These are phyloP conservation scores for Rhodomyrtus tomentosa DNA, from an alignment of 345 rosid species.

Conservation along the genomic window DNA sequence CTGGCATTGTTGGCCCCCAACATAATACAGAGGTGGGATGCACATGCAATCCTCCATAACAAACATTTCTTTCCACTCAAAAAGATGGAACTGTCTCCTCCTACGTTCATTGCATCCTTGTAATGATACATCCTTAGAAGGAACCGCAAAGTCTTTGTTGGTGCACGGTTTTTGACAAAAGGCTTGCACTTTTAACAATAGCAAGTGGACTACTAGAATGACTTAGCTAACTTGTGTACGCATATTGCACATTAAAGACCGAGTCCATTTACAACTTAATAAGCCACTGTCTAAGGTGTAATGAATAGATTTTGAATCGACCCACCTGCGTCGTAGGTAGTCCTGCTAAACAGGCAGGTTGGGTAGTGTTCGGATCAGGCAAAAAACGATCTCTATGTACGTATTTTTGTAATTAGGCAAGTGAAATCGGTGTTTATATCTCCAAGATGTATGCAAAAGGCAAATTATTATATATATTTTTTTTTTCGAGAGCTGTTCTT, in stretches of 20 bases:
- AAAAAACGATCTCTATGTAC: too few relatives aligned
- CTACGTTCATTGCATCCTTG: background rate
- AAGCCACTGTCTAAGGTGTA: background rate
- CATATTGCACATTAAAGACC: background rate
- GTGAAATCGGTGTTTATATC: too few relatives aligned
- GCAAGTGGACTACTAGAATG: background rate
- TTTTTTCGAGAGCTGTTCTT: too few relatives aligned
- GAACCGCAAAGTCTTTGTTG: background rate
- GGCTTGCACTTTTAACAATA: background rate
- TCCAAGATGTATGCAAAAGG: too few relatives aligned
- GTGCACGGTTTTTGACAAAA: background rate
- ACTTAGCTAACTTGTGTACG: background rate
- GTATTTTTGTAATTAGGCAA: too few relatives aligned
- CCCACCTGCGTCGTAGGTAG: background rate
- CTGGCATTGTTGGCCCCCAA: background rate
- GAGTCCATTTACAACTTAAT: background rate
- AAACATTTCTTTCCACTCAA: background rate
- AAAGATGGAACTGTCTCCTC: background rate
- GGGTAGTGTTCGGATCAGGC: background rate
- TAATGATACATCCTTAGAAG: background rate
- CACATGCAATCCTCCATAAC: background rate
- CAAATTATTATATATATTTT: too few relatives aligned
- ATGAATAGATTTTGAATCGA: background rate
- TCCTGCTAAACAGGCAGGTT: fast-evolving
- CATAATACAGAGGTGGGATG: background rate